Conservation (phyloP, 2,329 filamentous ascomycete species). For the Thermothelomyces thermophilus region DNA sequence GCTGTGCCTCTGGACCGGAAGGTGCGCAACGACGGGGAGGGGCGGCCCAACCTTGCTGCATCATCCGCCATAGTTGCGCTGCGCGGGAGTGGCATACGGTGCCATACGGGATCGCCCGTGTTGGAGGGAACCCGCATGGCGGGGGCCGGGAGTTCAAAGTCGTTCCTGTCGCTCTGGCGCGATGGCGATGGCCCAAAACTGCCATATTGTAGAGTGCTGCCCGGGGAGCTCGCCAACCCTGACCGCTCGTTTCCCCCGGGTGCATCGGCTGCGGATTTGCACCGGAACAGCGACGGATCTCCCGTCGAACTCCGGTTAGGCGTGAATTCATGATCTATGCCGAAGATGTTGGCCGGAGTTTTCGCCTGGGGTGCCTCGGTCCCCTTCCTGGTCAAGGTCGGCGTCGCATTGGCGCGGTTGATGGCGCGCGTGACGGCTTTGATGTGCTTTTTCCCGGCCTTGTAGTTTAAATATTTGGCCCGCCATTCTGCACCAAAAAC, state of each 20-base stretch:
- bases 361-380: constrained; percentile 28
- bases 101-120: constrained; percentile 16
- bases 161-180: constrained; percentile 27
- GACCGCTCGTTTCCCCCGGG: constrained; percentile 32
- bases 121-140: constrained; percentile 40
- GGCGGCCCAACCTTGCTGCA: constrained; percentile 4
- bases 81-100: constrained; percentile 30
- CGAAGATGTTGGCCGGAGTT: constrained; percentile 17
- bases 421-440: constrained; percentile 74
- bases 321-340: constrained; percentile 13
- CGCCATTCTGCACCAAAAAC: constrained; percentile 75
- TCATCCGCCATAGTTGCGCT: constrained; percentile 31
- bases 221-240: constrained; percentile 33
- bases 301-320: constrained; percentile 9
- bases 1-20: constrained; percentile 20
- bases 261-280: constrained; percentile 22
- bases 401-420: constrained; percentile 51
- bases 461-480: constrained; percentile 91
- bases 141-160: constrained; percentile 49
- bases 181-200: constrained; percentile 45
- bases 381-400: constrained; percentile 31
- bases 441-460: constrained; percentile 88
- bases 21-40: constrained; percentile 21
- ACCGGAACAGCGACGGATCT: constrained; percentile 6
- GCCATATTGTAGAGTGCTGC: constrained; percentile 43